A percentile compares a stretch with the other conserved stretches of the same genome.
Conservation (phyloP, 2,329 filamentous ascomycete species). For the Gliomastix tumulicola region DNA sequence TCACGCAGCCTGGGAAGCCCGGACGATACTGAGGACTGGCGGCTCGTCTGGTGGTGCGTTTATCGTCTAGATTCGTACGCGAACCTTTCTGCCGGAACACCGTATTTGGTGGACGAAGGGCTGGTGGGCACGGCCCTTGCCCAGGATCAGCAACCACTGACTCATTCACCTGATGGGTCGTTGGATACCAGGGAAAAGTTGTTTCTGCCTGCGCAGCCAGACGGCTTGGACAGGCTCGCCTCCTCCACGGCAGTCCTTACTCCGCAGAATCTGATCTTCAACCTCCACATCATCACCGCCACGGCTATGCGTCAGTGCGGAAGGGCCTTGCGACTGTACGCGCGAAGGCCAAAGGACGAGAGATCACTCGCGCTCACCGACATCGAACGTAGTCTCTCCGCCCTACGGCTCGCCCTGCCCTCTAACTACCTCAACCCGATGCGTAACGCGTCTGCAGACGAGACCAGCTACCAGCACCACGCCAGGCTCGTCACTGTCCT, state of each 20-base stretch:
- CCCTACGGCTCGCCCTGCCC: constrained; percentile 4
- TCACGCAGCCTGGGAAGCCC: constrained; percentile 1
- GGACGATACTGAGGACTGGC: constrained; percentile 8
- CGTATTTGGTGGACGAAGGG: constrained; percentile 8
- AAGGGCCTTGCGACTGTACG: not conserved
- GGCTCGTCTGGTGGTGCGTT: constrained; percentile 10
- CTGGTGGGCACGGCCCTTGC: constrained; percentile 1
- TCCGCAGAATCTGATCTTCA: not conserved
- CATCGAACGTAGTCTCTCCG: constrained; percentile 1
- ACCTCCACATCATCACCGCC: constrained; percentile 7
- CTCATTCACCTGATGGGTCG: too few relatives aligned
- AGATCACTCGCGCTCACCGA: not conserved
- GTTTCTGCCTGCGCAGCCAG: not conserved
- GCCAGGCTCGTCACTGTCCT: constrained; percentile 6
- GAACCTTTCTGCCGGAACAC: constrained; percentile 7
- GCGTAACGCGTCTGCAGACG: constrained; percentile 7
- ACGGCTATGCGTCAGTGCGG: constrained; percentile 5
- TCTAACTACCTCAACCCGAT: constrained; percentile 5
- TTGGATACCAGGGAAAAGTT: too few relatives aligned
- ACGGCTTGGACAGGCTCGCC: not conserved
- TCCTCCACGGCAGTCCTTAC: not conserved
- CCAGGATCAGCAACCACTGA: too few relatives aligned
- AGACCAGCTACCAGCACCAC: constrained; percentile 5
- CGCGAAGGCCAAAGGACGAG: not conserved
- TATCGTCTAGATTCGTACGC: constrained; percentile 10